Conservation (phyloP, 805 yeast genomes). For the Candida patagonica region DNA sequence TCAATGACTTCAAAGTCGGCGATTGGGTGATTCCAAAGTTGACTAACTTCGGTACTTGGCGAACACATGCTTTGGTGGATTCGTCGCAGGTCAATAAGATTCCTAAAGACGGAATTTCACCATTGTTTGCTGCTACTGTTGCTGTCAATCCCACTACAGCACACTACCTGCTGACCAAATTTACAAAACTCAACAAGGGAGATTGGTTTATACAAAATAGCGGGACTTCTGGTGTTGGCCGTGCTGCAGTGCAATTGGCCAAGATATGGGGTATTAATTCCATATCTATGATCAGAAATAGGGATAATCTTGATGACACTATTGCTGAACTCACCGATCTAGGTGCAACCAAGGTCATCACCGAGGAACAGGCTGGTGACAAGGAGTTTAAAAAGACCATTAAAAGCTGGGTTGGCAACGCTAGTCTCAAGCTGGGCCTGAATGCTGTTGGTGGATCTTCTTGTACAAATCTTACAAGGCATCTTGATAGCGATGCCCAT, state of each 20-base stretch:
- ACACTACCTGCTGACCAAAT: conserved; percentile 72
- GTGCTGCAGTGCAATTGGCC: conserved; percentile 83
- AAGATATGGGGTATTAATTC: conserved; percentile 71
- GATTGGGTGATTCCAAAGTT: conserved; percentile 82
- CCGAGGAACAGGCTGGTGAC: conserved; percentile 75
- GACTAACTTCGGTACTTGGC: conserved; percentile 90
- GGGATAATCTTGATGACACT: conserved; percentile 56
- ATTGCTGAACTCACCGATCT: conserved; percentile 44
- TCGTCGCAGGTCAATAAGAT: conserved; percentile 48
- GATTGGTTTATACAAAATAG: conserved; percentile 95
- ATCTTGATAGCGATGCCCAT: conserved; percentile 50
- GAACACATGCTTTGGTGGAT: conserved; percentile 53
- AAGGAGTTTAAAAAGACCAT: conserved; percentile 55
- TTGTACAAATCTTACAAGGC: conserved; percentile 73
- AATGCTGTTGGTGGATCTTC: conserved; percentile 93
- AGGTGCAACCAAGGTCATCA: conserved; percentile 85
- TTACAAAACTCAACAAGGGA: conserved; percentile 49
- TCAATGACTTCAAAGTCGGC: conserved; percentile 41
- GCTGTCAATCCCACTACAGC: conserved; percentile 93
- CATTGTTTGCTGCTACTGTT: conserved; percentile 65
- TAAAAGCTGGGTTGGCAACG: conserved; percentile 31
- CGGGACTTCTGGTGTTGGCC: conserved; percentile 92
- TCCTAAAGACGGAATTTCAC: conserved; percentile 34
- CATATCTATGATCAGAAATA: conserved; percentile 77
- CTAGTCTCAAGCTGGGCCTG: conserved; percentile 64